Conservation (phyloP, 345 rosid genomes). For the Eutrema yunnanense region DNA sequence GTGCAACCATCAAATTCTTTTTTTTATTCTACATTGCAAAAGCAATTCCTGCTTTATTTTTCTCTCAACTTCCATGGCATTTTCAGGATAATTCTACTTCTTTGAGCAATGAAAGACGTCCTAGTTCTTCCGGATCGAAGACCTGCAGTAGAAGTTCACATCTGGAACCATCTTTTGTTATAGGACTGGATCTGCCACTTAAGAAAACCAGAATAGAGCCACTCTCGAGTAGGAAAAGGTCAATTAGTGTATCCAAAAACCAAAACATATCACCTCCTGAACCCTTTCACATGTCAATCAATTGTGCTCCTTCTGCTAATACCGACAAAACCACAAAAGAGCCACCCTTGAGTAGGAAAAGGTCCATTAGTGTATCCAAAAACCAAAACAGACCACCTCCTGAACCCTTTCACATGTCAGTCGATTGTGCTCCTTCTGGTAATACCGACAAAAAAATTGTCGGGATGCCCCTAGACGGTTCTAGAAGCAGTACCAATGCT, state of each 20-base stretch:
- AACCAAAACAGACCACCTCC: conserved; percentile 14
- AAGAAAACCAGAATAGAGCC: conserved; percentile 10
- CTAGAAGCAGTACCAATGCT: conserved; percentile 1
- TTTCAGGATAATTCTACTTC: conserved; percentile 29
- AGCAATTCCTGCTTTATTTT: conserved; percentile 1
- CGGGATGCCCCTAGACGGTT: neutral
- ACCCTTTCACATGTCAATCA: neutral
- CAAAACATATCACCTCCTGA: conserved; percentile 12
- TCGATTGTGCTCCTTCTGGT: conserved; percentile 1
- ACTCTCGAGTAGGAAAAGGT: conserved; percentile 6
- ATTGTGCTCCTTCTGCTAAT: neutral
- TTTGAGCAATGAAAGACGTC: conserved; percentile 35
- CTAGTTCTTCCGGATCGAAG: conserved; percentile 25
- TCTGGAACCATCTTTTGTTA: neutral
- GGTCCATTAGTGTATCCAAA: neutral
- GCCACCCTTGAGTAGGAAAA: conserved; percentile 13
- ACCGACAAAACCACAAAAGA: neutral
- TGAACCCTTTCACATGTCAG: neutral
- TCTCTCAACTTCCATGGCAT: conserved; percentile 17
- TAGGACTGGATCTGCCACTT: neutral
- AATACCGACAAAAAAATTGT: neutral
- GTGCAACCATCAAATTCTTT: neutral
- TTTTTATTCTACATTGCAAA: neutral
- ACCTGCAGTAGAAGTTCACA: neutral
- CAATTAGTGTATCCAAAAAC: neutral